Percentiles rank a stretch among this genome's conserved stretches.
phyloP scores from a whole-genome alignment of 2,329 filamentous ascomycete genomes.

The Onygena corvina region DNA sequence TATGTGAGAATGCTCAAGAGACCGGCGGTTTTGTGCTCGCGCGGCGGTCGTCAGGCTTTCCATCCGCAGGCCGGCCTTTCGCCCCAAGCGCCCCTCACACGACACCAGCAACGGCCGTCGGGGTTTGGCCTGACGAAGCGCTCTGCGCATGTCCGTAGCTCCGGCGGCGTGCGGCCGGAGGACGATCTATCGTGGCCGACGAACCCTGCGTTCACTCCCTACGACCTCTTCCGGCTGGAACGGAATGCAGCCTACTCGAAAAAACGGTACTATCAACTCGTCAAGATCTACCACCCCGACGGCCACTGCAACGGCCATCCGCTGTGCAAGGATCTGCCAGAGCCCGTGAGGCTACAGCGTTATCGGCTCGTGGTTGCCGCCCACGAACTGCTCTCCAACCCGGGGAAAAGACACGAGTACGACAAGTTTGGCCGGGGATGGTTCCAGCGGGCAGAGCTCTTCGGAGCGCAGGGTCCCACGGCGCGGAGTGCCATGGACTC shows the following conservation, averaged over 20 bases:
- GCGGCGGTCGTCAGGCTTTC: conserved; percentile 29
- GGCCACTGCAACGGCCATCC: conserved; percentile 38
- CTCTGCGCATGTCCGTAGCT: conserved; percentile 28
- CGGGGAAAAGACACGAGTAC: conserved; percentile 65
- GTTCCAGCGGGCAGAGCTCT: conserved; percentile 36
- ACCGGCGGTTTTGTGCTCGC: conserved; percentile 28
- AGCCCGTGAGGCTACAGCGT: conserved; percentile 61
- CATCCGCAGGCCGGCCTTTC: conserved; percentile 19
- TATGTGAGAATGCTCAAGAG: conserved; percentile 40
- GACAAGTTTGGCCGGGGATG: conserved; percentile 74
- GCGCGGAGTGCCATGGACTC: not conserved
- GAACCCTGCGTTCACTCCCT: conserved; percentile 52
- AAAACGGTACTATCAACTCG: conserved; percentile 71
- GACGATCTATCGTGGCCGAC: conserved; percentile 33
- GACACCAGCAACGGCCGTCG: conserved; percentile 13
- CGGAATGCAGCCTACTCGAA: conserved; percentile 65
- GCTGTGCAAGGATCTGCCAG: conserved; percentile 40
- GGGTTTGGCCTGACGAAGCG: conserved; percentile 19
- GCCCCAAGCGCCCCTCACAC: conserved; percentile 20
- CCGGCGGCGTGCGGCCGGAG: conserved; percentile 17
- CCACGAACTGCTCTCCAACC: conserved; percentile 76
- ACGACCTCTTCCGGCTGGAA: conserved; percentile 65
- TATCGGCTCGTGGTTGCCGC: conserved; percentile 82
- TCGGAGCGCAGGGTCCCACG: conserved; percentile 13
- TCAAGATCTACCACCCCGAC: conserved; percentile 94